Evolutionary conservation across 2,329 filamentous ascomycete species (phyloP), one percentile per base, ranked within the genome.

Genomic region (Elsinoe batatas): DNA sequence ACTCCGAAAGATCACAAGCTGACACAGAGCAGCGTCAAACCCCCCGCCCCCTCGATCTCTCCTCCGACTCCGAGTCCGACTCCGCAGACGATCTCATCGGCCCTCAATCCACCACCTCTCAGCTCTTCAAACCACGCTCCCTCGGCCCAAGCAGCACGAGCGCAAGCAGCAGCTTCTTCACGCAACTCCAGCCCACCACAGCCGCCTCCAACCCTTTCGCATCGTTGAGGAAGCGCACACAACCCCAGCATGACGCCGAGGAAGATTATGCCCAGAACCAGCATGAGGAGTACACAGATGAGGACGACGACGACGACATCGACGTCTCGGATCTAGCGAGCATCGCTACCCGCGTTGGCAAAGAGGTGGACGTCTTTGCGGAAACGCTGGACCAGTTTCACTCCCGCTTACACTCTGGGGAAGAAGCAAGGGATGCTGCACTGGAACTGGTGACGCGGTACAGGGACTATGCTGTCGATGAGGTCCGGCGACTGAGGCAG

Each of bases 361-460:
- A 84, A 59, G 89, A 95, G 70, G 88, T 95, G 58, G 89, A 95
- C 71, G 79, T 82, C 43, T 96, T 96, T 67, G 90, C 91, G 36
- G 85, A 87, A 66, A 81, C 82, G 53, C 78, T 96, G 18, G 91
- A 96, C 71, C 79, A 82, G 55, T 91, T 90, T 69, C 78, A 74
- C 62, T 77, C 68, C 63, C 74, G 64, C 64, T 74, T 61, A 70
- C 76, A 61, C 66, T 74, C 58, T 60, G 71, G 60, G 49, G 77
- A 79, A 58, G 65, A 69, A 66, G 80, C 81, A 65, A 78, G 80
- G 46, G 79, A 83, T 58, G 79, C 88, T n/a, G 67, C 65, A 35
- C 78, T 88, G 63, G 78, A 82, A 51, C 76, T 94, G 3, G 69
- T 74, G 2, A 64, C 64, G 11, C 66, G 70, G 36, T 76, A 73